Evolutionary conservation across 2,329 filamentous ascomycete species (phyloP), one percentile per base, ranked within the genome.

Genomic region (Alternaria infectoria): DNA sequence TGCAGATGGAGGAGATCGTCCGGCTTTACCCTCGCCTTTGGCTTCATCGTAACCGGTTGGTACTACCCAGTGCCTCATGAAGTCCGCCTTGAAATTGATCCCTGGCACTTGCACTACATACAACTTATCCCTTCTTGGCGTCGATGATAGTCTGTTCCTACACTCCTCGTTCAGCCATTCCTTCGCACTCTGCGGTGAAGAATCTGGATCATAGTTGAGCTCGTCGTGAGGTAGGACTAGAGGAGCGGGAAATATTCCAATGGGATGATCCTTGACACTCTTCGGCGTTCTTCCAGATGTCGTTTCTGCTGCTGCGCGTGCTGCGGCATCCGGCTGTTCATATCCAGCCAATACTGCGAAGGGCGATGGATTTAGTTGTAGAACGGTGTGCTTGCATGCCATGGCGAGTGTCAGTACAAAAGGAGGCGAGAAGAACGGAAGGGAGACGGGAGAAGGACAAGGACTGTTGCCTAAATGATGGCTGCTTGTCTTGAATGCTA

Each of bases 171-270:
- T 68, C 2, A 82, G 65, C 87, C 87, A 91, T 0, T 82, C 81
- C 26, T 81, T 79, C 45, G 88, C 79, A 43, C 81, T 85, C 65
- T 91, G 88, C 0, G 84, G 77, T 1, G 83, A 80, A 43, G 81
- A 82, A 6, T 83, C 79, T 1, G 86, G 84, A 43, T 90, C 85
- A 32, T 82, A 76, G 0, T 85, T 83, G 1, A 91, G 80, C 19
- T 87, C 86, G 70, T 91, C 89, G 3, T 80, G 82, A 0, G 89
- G 89, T 0, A 91, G 77, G 0, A 90, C 79, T 6, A 91, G 72
- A 0, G 89, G 88, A 0, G 81, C 86, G 0, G 88, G 89, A 64
- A 89, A 91, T 1, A 44, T 50, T 2, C 69, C 69, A 1, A 66
- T 70, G 3, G 69, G 44, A 49, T 50, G 51, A 36, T 45, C 40